phyloP scores from a whole-genome alignment of 1,284 basidiomycete species.

The Uromyces viciae-fabae region DNA sequence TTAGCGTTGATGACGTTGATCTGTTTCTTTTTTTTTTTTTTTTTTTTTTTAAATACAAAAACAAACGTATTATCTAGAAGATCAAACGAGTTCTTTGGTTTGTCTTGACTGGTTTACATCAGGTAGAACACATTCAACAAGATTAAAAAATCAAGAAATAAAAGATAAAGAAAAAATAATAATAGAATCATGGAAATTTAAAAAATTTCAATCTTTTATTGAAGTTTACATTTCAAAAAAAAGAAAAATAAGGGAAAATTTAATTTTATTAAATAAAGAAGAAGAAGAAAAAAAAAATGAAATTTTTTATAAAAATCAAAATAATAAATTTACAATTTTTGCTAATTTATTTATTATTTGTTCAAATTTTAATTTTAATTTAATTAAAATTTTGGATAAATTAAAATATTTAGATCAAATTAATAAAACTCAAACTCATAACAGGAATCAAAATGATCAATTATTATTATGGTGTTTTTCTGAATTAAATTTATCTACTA shows the following conservation, averaged over 20 bases:
- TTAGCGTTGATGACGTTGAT: background rate
- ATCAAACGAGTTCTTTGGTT: constrained; percentile 20
- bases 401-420: background rate
- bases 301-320: no score
- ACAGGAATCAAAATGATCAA: background rate
- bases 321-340: constrained; percentile 23
- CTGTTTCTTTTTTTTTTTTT: constrained; percentile 3
- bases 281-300: no score
- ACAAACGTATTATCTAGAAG: constrained; percentile 31
- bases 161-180: background rate
- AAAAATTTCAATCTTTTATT: constrained; percentile 35
- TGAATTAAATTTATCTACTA: constrained; percentile 2
- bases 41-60: constrained; percentile 8
- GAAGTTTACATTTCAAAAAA: constrained; percentile 21
- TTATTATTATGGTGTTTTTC: constrained; percentile 15
- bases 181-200: constrained; percentile 33
- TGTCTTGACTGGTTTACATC: constrained; percentile 37
- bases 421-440: background rate
- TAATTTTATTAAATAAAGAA: background rate
- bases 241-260: constrained; percentile 12
- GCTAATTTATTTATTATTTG: constrained; percentile 23
- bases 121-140: constrained; percentile 18
- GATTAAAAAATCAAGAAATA: background rate
- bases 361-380: background rate
- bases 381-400: constrained; percentile 10